Evolutionary conservation across 805 yeast species (phyloP), one percentile per base, ranked within the genome.

Genomic region (Clavispora carvajalis): DNA sequence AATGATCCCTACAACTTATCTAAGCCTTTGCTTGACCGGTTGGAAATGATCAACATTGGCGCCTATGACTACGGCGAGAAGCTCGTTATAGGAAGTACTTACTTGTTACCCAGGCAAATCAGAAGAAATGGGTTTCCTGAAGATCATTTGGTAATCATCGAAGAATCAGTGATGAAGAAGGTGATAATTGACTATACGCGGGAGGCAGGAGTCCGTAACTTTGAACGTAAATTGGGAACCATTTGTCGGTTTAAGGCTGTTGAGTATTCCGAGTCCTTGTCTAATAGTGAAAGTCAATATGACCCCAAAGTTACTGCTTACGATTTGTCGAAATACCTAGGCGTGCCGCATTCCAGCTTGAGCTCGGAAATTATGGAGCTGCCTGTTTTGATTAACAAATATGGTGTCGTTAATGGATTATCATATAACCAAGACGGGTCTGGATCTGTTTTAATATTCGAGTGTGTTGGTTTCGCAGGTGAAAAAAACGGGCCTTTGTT

Each of bases 361-460:
- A 52, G 60, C 11, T 58, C 60, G 23, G 73, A 67, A 31, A 47
- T 62, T n/a, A 54, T 57, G 23, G 64, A 56, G n/a, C 34, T 49
- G 21, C 76, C 80, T 1, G 59, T 63, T 19, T 60, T 69, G 38
- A 74, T 86, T 9, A 73, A 73, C 23, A 64, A 65, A 7, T 70
- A 74, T 46, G 95, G 96, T 2, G 74, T 87, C 7, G 96, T 87
- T 9, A 86, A 87, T 57, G 97, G 96, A 0, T 66, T 89, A 44
- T 86, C 95, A 2, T 89, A 88, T 60, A 87, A 85, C 64, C 79
- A 88, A 3, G 85, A 83, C 52, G 96, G 96, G 1, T 79, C 84
- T 5, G 96, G 96, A 0, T 82, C 91, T 1, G 79, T 85, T 1
- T 66, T 89, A 38, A 76, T 82, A 12, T 85, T 89, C 58, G 96